phyloP scores from a whole-genome alignment of 106 monocot genomes.

The Dendrobium catenatum region DNA sequence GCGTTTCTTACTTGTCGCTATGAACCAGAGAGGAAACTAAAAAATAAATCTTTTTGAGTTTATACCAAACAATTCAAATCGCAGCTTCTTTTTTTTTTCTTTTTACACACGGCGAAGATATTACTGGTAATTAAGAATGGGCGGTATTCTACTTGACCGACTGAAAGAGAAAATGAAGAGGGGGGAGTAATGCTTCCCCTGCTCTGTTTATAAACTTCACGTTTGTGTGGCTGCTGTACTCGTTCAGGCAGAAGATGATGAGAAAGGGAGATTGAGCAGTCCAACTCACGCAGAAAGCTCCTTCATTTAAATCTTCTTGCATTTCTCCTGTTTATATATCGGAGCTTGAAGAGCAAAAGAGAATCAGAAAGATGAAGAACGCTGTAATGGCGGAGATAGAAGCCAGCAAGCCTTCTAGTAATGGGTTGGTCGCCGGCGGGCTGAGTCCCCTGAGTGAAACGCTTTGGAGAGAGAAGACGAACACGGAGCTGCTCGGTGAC shows the following conservation, averaged over 20 bases:
- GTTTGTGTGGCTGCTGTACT: neutral
- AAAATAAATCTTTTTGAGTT: no score
- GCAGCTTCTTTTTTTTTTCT: no score
- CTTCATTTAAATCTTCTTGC: neutral
- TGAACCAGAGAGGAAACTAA: neutral
- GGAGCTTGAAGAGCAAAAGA: neutral
- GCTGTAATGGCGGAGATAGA: conserved; percentile 67
- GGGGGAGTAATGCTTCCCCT: neutral
- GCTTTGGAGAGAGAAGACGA: conserved; percentile 60
- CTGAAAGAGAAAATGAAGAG: neutral
- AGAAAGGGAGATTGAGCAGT: neutral
- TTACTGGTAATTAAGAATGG: neutral
- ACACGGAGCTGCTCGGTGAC: conserved; percentile 38
- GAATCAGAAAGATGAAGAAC: neutral
- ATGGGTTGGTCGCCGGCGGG: conserved; percentile 15
- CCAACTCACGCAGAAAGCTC: neutral
- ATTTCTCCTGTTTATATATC: neutral
- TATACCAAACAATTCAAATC: no score
- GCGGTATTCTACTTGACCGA: no score
- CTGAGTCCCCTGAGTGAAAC: conserved; percentile 75
- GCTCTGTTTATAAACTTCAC: neutral
- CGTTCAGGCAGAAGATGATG: neutral
- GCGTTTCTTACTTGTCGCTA: neutral
- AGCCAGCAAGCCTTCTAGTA: conserved; percentile 46
- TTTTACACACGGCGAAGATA: neutral